Base-by-base conservation (phyloP, 176 grass and related monocot species). In the Cocos nucifera region DNA sequence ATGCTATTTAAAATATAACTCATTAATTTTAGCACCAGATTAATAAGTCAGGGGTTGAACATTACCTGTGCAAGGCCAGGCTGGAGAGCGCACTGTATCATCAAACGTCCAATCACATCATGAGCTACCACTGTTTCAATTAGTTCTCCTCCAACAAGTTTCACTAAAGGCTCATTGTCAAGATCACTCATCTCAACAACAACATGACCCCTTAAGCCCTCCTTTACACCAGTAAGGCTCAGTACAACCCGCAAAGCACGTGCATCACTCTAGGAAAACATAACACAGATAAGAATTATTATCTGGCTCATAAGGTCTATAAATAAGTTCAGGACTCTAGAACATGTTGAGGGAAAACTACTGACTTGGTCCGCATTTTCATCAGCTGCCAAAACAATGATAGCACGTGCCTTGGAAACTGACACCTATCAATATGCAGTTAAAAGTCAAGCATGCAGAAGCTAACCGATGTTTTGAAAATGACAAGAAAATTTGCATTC, bases 61-160 rank as follows among this genome's bases (percentile, higher is more conserved):
- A 44, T 24, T 85, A 97, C 92, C 87, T 97, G 87, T 60, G 92
- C 92, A 50, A 97, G 71, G 81, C 92, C 92, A 62, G 92, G 92
- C 75, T 97, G 92, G 39, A 97, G 87, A 57, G 92, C 92, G 64
- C 92, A 97, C 54, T 97, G 92, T 85, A 97, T 97, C 92, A 97
- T 97, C 69, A 97, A 84, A 66, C 92, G 87, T 65, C 92, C 92
- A 70, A 97, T 97, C 17, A 97, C 92, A 69, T 97, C 92, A 80
- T 97, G 92, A 62, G 92, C 92, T 61, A 97, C 92, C 65, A 97
- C 92, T 10, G 92, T 97, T 79, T 97, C 92, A 32, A 88, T 97
- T 54, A 91, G 58, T 64, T 88, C 92, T 25, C 92, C 92, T 59
- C 92, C 92, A 59, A 97, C 92, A 69, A 97, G 64, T 74, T 97